phyloP scores from a whole-genome alignment of 495 filamentous ascomycete genomes.

The Echria macrotheca region DNA sequence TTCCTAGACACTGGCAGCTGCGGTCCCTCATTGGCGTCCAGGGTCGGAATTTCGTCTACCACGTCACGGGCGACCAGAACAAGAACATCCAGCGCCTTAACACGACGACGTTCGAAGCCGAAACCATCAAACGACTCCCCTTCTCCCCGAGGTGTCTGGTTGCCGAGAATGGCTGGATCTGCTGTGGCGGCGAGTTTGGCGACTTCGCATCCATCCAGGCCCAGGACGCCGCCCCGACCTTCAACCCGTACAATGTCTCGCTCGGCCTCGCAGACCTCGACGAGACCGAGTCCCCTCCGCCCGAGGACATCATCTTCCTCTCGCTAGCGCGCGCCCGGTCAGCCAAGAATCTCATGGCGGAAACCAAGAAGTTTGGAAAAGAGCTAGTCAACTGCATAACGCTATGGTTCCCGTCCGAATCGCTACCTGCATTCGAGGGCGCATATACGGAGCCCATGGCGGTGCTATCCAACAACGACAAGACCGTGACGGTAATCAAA shows the following conservation, averaged over 20 bases:
- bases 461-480: constrained; percentile 74
- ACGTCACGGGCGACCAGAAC: constrained; percentile 49
- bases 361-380: constrained; percentile 38
- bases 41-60: constrained; percentile 71
- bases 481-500: constrained; percentile 72
- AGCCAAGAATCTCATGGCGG: constrained; percentile 31
- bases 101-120: constrained; percentile 63
- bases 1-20: constrained; percentile 80
- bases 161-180: constrained; percentile 80
- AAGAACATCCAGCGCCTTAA: constrained; percentile 67
- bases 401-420: constrained; percentile 42
- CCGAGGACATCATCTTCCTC: constrained; percentile 22
- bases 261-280: constrained; percentile 54
- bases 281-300: constrained; percentile 42
- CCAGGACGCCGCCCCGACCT: constrained; percentile 23
- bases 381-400: constrained; percentile 54
- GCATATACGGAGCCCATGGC: constrained; percentile 43
- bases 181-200: constrained; percentile 79
- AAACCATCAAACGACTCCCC: constrained; percentile 68
- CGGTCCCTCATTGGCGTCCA: constrained; percentile 83
- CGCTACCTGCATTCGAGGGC: constrained; percentile 17
- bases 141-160: constrained; percentile 83
- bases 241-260: constrained; percentile 30
- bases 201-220: constrained; percentile 76
- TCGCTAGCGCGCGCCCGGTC: constrained; percentile 28